These are phyloP conservation scores for Mycogone perniciosa DNA, from an alignment of 2,329 filamentous ascomycete species.

Conservation along the genomic window DNA sequence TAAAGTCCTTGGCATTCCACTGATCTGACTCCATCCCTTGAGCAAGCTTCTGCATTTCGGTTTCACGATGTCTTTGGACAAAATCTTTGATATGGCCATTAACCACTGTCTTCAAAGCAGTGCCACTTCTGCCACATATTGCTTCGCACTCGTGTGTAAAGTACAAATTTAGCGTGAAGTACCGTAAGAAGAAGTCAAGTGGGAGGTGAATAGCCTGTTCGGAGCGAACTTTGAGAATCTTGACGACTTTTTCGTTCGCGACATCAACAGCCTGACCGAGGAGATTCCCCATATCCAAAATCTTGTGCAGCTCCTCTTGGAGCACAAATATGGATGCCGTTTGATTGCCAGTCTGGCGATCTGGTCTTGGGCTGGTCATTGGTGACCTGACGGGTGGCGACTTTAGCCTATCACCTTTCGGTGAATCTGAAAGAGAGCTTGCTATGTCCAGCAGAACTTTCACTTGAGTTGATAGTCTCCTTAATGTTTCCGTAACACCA, in stretches of 20 bases:
- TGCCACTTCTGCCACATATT: slow-evolving; percentile 71
- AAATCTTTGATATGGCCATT: slow-evolving; percentile 79
- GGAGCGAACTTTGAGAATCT: slow-evolving; percentile 68
- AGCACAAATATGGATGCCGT: slow-evolving; percentile 36
- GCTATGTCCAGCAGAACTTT: slow-evolving; percentile 94
- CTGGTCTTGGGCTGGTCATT: slow-evolving; percentile 43
- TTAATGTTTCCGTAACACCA: slow-evolving; percentile 76
- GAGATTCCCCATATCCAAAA: slow-evolving; percentile 70
- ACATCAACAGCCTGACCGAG: slow-evolving; percentile 75
- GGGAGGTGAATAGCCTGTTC: slow-evolving; percentile 66
- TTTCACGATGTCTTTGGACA: slow-evolving; percentile 63
- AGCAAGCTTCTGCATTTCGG: slow-evolving; percentile 67
- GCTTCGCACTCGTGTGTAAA: slow-evolving; percentile 85
- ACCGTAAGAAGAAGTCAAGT: slow-evolving; percentile 66
- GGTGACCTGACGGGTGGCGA: slow-evolving; percentile 47
- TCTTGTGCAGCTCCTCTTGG: slow-evolving; percentile 70
- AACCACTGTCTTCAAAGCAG: slow-evolving; percentile 68
- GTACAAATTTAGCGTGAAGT: slow-evolving; percentile 74
- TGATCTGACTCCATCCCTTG: slow-evolving; percentile 73
- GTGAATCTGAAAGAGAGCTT: slow-evolving; percentile 56
- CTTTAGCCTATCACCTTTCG: slow-evolving; percentile 33
- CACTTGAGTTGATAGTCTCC: slow-evolving; percentile 80
- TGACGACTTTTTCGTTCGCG: slow-evolving; percentile 69
- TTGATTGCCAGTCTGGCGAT: slow-evolving; percentile 22
- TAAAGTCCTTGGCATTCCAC: slow-evolving; percentile 74